Evolutionary conservation across 2,329 filamentous ascomycete genomes (phyloP), one percentile per base, ranked within the genome.

Genomic region (Aureobasidium sp.): DNA sequence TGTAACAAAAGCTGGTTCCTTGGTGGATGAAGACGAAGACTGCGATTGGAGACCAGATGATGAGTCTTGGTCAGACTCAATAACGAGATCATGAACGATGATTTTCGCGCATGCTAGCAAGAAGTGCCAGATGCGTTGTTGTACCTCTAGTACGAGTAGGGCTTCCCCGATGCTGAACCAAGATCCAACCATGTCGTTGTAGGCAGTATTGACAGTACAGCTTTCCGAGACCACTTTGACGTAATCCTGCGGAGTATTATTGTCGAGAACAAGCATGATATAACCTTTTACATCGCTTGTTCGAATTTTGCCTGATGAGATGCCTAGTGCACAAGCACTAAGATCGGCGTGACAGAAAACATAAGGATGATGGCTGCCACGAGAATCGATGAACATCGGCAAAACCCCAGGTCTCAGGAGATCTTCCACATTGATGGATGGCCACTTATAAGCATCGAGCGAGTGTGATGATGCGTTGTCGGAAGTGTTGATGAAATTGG

Each of bases 371-470:
- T 82, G 67, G 0, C 79, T 76, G 3, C 75, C 82, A 5, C 84
- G 75, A 0, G 81, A 70, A 61, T 84, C 82, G 9, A 87, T 67
- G 20, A 86, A 72, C 5, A 86, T 69, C 0, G 76, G 73, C 10
- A 87, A 66, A 0, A 70, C 62, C 48, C 77, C 80, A 0, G 76
- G 69, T 23, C 77, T 72, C 0, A 67, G 52, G 0, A 87, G 71
- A 65, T 86, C 83, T 62, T 86, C 80, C 46, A 81, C 72, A 64
- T 86, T 87, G 68, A 86, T 79, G 48, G 79, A 75, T 0, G 83
- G 83, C 75, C 77, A 84, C 42, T 82, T 69, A 63, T 72, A 83
- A 15, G 71, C 61, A 6, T 77, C 73, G 0, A 61, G 62, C 20
- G 56, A 20, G 12, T 50, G 20, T 50, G 66, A 62, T 8, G 46